Evolutionary conservation across 208 protist species (phyloP), one percentile per base, ranked within the genome.

Genomic region (Blechomonas ayalai): DNA sequence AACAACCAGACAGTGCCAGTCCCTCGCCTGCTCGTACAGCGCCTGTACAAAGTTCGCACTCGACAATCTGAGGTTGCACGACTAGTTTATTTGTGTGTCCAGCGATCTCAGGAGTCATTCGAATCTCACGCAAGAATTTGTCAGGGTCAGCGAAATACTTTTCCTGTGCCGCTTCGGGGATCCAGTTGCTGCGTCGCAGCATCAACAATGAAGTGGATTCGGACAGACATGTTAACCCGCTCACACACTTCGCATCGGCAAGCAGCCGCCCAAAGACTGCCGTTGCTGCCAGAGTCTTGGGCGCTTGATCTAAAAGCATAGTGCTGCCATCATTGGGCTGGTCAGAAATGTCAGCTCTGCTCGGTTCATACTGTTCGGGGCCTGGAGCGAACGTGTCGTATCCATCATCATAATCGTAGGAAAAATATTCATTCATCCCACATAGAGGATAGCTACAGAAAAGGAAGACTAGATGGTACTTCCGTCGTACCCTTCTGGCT

Each of bases 1-100:
- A 27, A 18, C 67, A 75, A 2, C 52, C 46, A 2, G 65, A 72
- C 4, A 72, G 49, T 12, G 45, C 34, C 4, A 22, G 23, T 34
- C 57, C 26, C 34, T 71, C 46, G 5, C 44, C 27, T 0, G 57
- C 10, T 2, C 0, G n/a, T 24, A 60, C 60, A 13, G 37, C 51
- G 12, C 45, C n/a, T 8, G 18, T 27, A 42, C 56, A 63, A 29
- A 70, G 57, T 10, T 15, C 31, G 29, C 62, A 70, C 20, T 28
- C 43, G 18, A 37, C 6, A 5, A 20, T 49, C 31, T 49, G 43
- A 10, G 43, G n/a, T 5, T 28, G 5, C 9, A 12, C 12, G 0
- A 23, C 18, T 8, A 49, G 26, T 13, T 22, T 24, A 25, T 28
- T 24, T 12, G 15, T 52, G 34, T 42, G 34, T n/a, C 15, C 24